Evolutionary conservation across 1,284 basidiomycete species (phyloP), one percentile per base, ranked within the genome.

Genomic region (Ceratorhiza oryzae-sativae): DNA sequence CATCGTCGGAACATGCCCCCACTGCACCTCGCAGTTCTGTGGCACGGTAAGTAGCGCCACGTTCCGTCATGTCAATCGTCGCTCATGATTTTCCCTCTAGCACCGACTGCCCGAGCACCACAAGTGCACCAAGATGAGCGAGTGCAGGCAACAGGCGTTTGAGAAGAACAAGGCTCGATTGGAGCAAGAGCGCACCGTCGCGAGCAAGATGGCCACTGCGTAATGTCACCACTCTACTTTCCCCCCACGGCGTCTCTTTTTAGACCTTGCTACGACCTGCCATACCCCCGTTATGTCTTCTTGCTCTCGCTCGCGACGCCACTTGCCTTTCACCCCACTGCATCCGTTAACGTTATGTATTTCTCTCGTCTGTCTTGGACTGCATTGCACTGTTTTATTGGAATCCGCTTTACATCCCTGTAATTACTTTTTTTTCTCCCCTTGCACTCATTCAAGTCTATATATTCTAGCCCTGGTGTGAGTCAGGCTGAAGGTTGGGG

Each of bases 31-130:
- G 20, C 86, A 89, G 77, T 94, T 93, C 82, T 94, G 92, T 79
- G 86, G 87, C 73, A 82, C 85, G 72, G 93, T 93, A 77, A 82
- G 92, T 87, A 30, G 63, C 25, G 49, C 49, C 49, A 46, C 53
- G 39, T 25, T 65, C 56, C 72, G 27, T 62, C 42, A 13, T 32
- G 4, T 18, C 18, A 12, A 12, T 45, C 15, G 4, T 39, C 10
- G 42, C 8, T 74, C 59, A 49, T 39, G 27, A 18, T 39, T 39
- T 73, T 1, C 3, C n/a, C n/a, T n/a, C n/a, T 76, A 93, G 92
- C 92, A 93, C 79, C 91, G 92, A 76, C 84, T 93, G 76, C 92
- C 92, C 9, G 92, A 93, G 78, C 90, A 91, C 77, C 92, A 94
- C 79, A 85, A 85, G 75, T 93, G 91, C 82, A 85, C 86, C 76